phyloP scores from a whole-genome alignment of 78 protist genomes.

The Tieghemostelium lacteum region DNA sequence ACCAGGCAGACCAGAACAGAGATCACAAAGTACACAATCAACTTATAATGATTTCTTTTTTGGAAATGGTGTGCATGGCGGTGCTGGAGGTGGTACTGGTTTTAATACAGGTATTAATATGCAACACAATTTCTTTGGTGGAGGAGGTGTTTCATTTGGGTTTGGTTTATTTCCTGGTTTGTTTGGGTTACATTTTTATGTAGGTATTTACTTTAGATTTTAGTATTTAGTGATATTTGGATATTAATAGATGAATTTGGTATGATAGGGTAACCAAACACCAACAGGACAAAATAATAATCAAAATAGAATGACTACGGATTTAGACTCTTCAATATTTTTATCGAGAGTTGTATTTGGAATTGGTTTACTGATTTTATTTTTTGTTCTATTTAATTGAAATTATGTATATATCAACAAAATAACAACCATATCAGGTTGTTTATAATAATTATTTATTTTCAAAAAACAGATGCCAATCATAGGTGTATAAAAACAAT shows the following conservation, averaged over 20 bases:
- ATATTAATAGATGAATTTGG: background rate
- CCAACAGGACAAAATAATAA: slow-evolving; percentile 12
- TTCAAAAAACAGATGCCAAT: too few relatives aligned
- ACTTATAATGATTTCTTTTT: background rate
- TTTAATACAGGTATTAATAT: background rate
- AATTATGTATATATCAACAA: background rate
- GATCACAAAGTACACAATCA: background rate
- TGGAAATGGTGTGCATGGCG: background rate
- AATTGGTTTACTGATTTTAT: slow-evolving; percentile 40
- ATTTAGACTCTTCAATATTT: slow-evolving; percentile 48
- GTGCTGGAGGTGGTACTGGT: background rate
- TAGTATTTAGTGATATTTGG: background rate
- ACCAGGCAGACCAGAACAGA: slow-evolving; percentile 67
- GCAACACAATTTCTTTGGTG: background rate
- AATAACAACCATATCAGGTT: too few relatives aligned
- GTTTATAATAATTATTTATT: too few relatives aligned
- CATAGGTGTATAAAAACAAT: too few relatives aligned
- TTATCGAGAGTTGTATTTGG: slow-evolving; percentile 54
- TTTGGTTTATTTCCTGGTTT: slow-evolving; percentile 70
- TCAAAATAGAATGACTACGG: background rate
- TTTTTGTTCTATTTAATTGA: slow-evolving; percentile 42
- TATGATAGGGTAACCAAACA: background rate
- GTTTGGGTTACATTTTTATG: slow-evolving; percentile 74
- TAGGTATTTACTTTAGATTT: background rate
- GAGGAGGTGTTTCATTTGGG: slow-evolving; percentile 39